Conservation (phyloP, 2,329 filamentous ascomycete species). For the Tolypocladium cylindrosporum region DNA sequence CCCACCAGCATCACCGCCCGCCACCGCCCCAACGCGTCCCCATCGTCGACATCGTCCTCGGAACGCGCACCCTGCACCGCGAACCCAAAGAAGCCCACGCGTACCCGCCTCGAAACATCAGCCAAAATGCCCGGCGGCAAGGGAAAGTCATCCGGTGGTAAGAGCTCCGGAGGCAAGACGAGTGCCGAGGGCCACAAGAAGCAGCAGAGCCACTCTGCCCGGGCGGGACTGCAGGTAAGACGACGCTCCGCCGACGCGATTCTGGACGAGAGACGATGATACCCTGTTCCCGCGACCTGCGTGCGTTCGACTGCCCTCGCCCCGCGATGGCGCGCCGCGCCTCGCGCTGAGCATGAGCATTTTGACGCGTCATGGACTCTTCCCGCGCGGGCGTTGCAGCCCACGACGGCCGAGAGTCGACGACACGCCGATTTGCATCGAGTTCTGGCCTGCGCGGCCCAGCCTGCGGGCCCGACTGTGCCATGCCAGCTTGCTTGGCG, state of each 20-base stretch:
- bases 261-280: neutral
- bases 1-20: slow-evolving; percentile 3
- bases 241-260: slow-evolving; percentile 5
- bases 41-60: slow-evolving; percentile 1
- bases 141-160: slow-evolving; percentile 85
- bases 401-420: neutral
- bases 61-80: neutral
- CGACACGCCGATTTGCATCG: neutral
- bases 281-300: slow-evolving; percentile 7
- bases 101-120: neutral
- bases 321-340: neutral
- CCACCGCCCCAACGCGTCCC: slow-evolving; percentile 1
- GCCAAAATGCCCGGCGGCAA: slow-evolving; percentile 69
- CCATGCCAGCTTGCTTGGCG: neutral
- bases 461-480: neutral
- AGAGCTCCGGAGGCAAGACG: slow-evolving; percentile 73
- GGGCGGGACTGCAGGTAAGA: slow-evolving; percentile 85
- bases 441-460: neutral
- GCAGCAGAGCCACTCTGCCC: slow-evolving; percentile 90
- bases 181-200: slow-evolving; percentile 63
- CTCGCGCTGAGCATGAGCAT: neutral
- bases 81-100: neutral
- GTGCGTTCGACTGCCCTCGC: slow-evolving; percentile 6
- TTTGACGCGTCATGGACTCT: slow-evolving; percentile 6
- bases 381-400: slow-evolving; percentile 1